Evolutionary conservation across 768 basidiomycete genomes (phyloP).

Genomic region (Leccinum broughii): DNA sequence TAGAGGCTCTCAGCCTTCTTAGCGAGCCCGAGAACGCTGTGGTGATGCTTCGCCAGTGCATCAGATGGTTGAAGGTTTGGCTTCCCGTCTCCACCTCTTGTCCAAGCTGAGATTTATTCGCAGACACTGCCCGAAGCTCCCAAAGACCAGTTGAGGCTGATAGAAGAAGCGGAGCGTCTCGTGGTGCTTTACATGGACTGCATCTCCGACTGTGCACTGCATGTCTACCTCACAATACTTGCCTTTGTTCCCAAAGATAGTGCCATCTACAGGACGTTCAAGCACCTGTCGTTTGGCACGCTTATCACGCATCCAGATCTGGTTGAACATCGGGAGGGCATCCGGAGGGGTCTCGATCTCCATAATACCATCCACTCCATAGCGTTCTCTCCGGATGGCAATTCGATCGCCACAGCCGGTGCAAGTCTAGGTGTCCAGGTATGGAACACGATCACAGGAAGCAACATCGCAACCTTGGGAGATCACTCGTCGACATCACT

Average conservation of each 20-base stretch:
- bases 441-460: slow-evolving; percentile 22
- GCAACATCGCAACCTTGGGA: slow-evolving; percentile 23
- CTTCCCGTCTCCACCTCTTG: not conserved
- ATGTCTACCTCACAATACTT: slow-evolving; percentile 18
- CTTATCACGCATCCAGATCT: not conserved
- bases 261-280: slow-evolving; percentile 10
- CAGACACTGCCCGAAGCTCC: slow-evolving; percentile 13
- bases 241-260: not conserved
- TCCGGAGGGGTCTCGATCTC: slow-evolving; percentile 5
- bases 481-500: slow-evolving; percentile 8
- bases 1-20: slow-evolving; percentile 17
- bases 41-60: slow-evolving; percentile 13
- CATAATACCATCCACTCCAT: slow-evolving; percentile 7
- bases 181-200: slow-evolving; percentile 21
- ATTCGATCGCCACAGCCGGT: slow-evolving; percentile 19
- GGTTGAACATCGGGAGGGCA: not conserved
- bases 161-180: slow-evolving; percentile 21
- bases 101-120: not conserved
- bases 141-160: slow-evolving; percentile 3
- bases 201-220: slow-evolving; percentile 24
- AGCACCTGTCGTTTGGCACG: slow-evolving; percentile 7
- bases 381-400: slow-evolving; percentile 13
- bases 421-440: slow-evolving; percentile 21
- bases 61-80: slow-evolving; percentile 17
- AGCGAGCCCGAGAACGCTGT: slow-evolving; percentile 16